These are phyloP conservation scores for Plasmodium malariae DNA, from an alignment of 169 alveolate genomes.

Conservation along the genomic window DNA sequence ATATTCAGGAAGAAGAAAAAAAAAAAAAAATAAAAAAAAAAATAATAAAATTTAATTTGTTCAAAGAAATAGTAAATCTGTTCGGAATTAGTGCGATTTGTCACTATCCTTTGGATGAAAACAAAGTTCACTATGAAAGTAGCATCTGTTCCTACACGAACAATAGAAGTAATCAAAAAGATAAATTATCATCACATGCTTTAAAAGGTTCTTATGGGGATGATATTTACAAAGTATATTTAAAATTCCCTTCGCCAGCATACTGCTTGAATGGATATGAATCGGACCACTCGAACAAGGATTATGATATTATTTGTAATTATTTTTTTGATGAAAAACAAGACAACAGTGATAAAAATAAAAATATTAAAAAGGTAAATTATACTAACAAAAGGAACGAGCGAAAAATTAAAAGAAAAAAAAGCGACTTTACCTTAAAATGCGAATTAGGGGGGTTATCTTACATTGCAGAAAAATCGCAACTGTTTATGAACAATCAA, in stretches of 20 bases:
- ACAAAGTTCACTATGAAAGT: not conserved
- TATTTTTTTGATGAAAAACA: slow-evolving; percentile 11
- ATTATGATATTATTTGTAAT: slow-evolving; percentile 18
- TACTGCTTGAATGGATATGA: not conserved
- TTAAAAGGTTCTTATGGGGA: not conserved
- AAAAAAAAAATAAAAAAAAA: not conserved
- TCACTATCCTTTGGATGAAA: not conserved
- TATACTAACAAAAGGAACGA: not conserved
- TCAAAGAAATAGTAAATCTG: slow-evolving; percentile 13
- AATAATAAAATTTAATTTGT: slow-evolving; percentile 8
- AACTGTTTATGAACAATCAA: not conserved
- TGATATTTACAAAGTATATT: slow-evolving; percentile 2
- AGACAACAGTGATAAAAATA: not conserved
- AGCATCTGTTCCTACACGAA: not conserved
- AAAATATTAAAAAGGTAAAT: not conserved
- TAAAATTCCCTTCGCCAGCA: slow-evolving; percentile 7
- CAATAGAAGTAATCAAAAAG: not conserved
- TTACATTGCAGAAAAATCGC: not conserved
- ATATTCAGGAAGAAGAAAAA: not conserved
- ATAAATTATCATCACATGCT: not conserved
- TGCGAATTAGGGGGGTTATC: not conserved
- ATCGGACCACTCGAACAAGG: not conserved
- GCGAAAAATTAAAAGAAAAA: not conserved
- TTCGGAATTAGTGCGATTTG: not conserved
- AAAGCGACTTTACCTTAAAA: not conserved